A percentile compares a stretch with the other conserved stretches of the same genome.
Evolutionary conservation across 441 rosid genomes (phyloP).

Genomic region (Rhodomyrtus psidioides): DNA sequence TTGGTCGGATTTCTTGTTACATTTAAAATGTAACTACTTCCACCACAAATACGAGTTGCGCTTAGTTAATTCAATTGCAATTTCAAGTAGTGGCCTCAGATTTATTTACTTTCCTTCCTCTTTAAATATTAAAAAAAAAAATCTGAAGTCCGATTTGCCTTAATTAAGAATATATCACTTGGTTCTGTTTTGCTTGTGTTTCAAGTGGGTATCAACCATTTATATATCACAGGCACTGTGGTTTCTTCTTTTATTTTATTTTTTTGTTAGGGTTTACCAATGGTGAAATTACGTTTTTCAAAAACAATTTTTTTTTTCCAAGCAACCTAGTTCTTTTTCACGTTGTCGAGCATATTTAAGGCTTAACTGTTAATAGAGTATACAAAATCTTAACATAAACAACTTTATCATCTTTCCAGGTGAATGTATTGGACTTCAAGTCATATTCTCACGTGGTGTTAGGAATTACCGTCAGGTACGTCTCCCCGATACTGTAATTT

Average conservation of each 20-base stretch:
- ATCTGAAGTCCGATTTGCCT: neutral
- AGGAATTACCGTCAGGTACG: rapidly evolving
- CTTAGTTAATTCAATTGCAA: neutral
- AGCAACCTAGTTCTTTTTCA: neutral
- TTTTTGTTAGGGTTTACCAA: neutral
- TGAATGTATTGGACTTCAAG: neutral
- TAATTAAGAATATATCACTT: neutral
- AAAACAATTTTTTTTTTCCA: neutral
- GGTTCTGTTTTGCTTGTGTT: neutral
- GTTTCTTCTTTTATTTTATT: neutral
- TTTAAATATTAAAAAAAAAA: no score
- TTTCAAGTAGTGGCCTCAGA: neutral
- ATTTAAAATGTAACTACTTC: neutral
- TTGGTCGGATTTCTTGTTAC: no score
- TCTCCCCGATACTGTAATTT: rapidly evolving
- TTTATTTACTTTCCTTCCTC: neutral
- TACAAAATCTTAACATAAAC: neutral
- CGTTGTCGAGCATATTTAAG: neutral
- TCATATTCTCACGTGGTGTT: neutral
- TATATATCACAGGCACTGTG: neutral
- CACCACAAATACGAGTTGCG: neutral
- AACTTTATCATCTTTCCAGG: neutral
- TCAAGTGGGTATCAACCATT: neutral
- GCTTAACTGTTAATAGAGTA: neutral
- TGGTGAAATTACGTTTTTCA: neutral